Percentiles rank a stretch among this genome's conserved stretches.
phyloP scores from a whole-genome alignment of 192 early-diverging fungal species.

The Backusella macrospora region DNA sequence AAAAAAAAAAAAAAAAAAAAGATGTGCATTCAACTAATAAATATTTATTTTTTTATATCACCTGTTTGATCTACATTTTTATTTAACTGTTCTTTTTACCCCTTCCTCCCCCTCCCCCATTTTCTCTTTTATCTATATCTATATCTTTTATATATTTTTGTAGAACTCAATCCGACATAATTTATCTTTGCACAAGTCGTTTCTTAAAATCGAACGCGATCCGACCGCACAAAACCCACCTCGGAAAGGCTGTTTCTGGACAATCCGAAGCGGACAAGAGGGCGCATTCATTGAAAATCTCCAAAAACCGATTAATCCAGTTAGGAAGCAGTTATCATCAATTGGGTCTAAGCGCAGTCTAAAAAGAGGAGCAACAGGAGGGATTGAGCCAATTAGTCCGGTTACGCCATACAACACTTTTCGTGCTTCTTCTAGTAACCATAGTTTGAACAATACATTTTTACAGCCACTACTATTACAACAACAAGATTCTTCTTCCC shows the following conservation, averaged over 20 bases:
- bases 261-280: slow-evolving; percentile 41
- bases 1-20: neutral
- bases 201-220: slow-evolving; percentile 70
- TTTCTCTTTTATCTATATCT: neutral
- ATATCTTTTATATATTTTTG: neutral
- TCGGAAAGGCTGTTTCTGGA: slow-evolving; percentile 73
- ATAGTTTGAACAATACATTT: neutral
- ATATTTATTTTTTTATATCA: neutral
- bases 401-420: slow-evolving; percentile 12
- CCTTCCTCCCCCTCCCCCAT: neutral
- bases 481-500: neutral
- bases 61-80: slow-evolving; percentile 12
- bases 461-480: neutral
- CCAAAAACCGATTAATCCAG: slow-evolving; percentile 19
- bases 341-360: slow-evolving; percentile 11
- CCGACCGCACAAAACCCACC: slow-evolving; percentile 53
- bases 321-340: slow-evolving; percentile 13
- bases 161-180: slow-evolving; percentile 92
- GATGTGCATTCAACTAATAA: neutral
- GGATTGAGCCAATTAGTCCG: neutral
- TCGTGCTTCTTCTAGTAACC: neutral
- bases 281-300: slow-evolving; percentile 38
- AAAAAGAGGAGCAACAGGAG: neutral
- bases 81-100: neutral
- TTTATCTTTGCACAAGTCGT: slow-evolving; percentile 81